These are phyloP conservation scores for Blastocystis hominis DNA, from an alignment of 352 stramenopile genomes.

Conservation along the genomic window DNA sequence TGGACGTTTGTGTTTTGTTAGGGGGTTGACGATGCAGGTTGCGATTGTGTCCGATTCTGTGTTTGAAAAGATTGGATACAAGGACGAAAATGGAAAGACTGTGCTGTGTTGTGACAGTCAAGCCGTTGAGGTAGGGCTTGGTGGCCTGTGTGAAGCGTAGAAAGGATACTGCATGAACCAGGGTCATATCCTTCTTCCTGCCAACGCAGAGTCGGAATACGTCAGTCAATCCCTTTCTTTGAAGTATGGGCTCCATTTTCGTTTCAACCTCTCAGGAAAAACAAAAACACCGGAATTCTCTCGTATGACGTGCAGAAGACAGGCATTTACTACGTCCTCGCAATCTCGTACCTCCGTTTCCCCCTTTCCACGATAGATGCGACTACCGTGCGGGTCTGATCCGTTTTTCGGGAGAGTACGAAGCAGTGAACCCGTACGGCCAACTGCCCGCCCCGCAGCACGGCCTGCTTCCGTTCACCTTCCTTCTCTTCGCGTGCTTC, in stretches of 20 bases:
- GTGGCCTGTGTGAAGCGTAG: not conserved
- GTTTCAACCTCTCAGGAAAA: not conserved
- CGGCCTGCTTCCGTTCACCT: slow-evolving; percentile 8
- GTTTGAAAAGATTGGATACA: slow-evolving; percentile 13
- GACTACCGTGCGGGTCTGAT: not conserved
- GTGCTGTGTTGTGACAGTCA: slow-evolving; percentile 24
- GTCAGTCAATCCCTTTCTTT: not conserved
- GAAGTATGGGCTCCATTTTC: not conserved
- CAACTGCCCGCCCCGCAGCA: not conserved
- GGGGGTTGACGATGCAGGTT: not conserved
- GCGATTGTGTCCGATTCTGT: slow-evolving; percentile 8
- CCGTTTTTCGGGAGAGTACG: not conserved
- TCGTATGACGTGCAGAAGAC: not conserved
- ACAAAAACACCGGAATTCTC: not conserved
- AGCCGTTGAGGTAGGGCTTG: not conserved
- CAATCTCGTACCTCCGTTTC: not conserved
- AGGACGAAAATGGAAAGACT: not conserved
- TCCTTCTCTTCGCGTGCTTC: not conserved
- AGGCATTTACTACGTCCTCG: not conserved
- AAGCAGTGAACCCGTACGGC: slow-evolving; percentile 2
- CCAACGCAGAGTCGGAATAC: not conserved
- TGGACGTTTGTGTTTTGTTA: not conserved
- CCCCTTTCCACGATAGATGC: not conserved
- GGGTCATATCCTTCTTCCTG: not conserved
- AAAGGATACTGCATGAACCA: not conserved